Evolutionary conservation across 1,139 yeast species (phyloP), one percentile per base, ranked within the genome.

Genomic region (Saccharomyces hybrid): DNA sequence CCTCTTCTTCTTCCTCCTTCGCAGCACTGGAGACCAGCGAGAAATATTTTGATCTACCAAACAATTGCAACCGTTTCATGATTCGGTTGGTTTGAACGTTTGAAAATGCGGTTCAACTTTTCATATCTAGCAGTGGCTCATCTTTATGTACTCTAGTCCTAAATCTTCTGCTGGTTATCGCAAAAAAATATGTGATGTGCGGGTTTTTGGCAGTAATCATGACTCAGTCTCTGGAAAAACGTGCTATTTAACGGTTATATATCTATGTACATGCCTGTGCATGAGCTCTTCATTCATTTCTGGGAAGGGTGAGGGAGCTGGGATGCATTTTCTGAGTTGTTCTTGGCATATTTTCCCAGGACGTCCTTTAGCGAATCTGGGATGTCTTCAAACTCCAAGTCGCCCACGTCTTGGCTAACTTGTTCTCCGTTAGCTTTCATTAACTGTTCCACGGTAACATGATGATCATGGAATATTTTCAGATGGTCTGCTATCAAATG

Each of bases 401-500:
- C 93, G 20, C 80, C 81, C 0, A 85, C 73, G 6, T 76, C 74
- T 23, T 82, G 79, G 0, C 85, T 80, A 11, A 90, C 81, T 9
- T 80, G 75, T 62, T 90, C 90, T 1, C 97, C 97, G 62, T 86
- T 79, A 0, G 84, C 83, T 29, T 76, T 76, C 64, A 93, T 70
- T n/a, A 90, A 83, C 53, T 90, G 96, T 65, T 89, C 89, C 47
- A 93, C 73, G 14, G 87, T 88, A 63, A 88, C 80, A 23, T 57
- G 58, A 38, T 81, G 76, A 66, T 91, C 96, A 14, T 84, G 81
- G 66, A 91, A 90, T 51, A 93, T 88, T 71, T 74, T 88, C 62
- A 93, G 76, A 70, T 91, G 96, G 67, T 93, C 99, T 0, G 98
- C 96, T 53, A 93, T 91, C 64, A 93, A 74, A 66, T 93, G 99